Evolutionary conservation across 306 rosid species (phyloP), one percentile per base, ranked within the genome.

Genomic region (Rosa lucieae): DNA sequence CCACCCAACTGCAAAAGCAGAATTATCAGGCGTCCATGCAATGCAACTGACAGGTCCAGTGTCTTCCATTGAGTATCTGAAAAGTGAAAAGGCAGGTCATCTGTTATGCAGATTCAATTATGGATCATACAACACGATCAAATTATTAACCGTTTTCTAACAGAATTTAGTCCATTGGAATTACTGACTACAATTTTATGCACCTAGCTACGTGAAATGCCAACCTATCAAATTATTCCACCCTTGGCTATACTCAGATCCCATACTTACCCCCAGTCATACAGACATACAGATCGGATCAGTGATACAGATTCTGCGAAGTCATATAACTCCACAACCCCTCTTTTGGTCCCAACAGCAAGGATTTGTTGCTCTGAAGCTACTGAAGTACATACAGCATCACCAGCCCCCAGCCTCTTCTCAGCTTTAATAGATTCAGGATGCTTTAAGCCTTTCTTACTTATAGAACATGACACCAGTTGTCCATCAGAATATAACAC

Each of bases 1-100:
- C 97, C 99, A 95, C 77, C 99, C 99, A 77, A 95, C 97, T 51
- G 96, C 97, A 91, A 95, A 95, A 82, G 97, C 95, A 74, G 99
- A 89, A 84, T 95, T 89, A 87, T 95, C 99, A 65, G 99, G 97
- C 48, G 99, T 95, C 99, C 99, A 92, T n/a, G 90, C 87, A 88
- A 95, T 91, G 87, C 92, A 92, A 84, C 91, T 86, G 73, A 95
- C 99, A 82, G 92, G 82, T 51, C 99, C 99, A 72, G 98, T 92
- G 76, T 95, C 99, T 69, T 95, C 99, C 90, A 88, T 79, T 68
- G 99, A 90, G 79, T 92, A 91, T 87, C 99, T 92, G 97, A 86
- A 89, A 83, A 68, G 80, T 65, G 87, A 74, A 72, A 47, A 44
- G 5, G 42, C 18, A 47, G 46, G 26, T 55, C 42, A 71, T 62